A percentile compares a stretch with the other conserved stretches of the same genome.
phyloP scores from a whole-genome alignment of 768 basidiomycete genomes.

The Termitomyces heimii region DNA sequence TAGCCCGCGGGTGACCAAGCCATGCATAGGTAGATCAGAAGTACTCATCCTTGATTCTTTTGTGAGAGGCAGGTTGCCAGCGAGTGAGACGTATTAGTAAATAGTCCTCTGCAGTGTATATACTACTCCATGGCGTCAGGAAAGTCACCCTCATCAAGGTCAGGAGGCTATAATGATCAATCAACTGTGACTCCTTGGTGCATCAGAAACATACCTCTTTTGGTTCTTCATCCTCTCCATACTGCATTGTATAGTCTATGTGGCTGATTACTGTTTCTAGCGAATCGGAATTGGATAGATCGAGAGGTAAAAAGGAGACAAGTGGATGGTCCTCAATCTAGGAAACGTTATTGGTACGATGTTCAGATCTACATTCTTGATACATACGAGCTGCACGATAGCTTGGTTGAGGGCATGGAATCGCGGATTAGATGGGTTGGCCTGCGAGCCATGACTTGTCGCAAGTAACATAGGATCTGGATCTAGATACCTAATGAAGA shows the following conservation, averaged over 20 bases:
- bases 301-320: constrained; percentile 93
- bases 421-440: constrained; percentile 56
- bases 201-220: constrained; percentile 61
- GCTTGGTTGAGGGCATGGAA: constrained; percentile 95
- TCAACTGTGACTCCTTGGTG: constrained; percentile 4
- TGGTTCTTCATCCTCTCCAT: constrained; percentile 97
- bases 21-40: neutral
- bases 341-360: neutral
- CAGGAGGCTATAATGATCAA: constrained; percentile 59
- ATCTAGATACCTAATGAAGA: constrained; percentile 70
- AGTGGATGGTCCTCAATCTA: constrained; percentile 99
- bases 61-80: neutral
- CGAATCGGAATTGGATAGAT: constrained; percentile 85
- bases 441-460: constrained; percentile 54
- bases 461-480: constrained; percentile 88
- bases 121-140: constrained; percentile 32
- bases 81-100: neutral
- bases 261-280: constrained; percentile 89
- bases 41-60: neutral
- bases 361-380: neutral
- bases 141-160: constrained; percentile 93
- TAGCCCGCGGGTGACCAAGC: neutral
- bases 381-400: constrained; percentile 84
- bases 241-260: constrained; percentile 98
- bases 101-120: neutral